phyloP scores from a whole-genome alignment of 768 basidiomycete genomes.

The Kwoniella dendrophila region DNA sequence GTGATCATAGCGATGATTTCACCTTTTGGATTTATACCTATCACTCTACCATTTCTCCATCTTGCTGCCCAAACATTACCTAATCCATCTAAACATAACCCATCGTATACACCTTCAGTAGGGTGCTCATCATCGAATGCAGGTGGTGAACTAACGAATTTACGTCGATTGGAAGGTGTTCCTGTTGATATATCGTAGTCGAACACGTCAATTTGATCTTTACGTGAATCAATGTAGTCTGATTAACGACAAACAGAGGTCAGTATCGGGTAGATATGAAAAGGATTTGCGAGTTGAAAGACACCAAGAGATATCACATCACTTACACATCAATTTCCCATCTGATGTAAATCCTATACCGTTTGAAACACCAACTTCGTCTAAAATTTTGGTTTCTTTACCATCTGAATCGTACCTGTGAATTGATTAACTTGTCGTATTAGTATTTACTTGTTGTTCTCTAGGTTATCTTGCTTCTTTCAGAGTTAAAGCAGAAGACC shows the following conservation, averaged over 20 bases:
- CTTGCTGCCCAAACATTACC: slow-evolving; percentile 52
- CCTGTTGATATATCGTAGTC: slow-evolving; percentile 43
- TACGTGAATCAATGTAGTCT: slow-evolving; percentile 54
- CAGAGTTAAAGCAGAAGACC: neutral
- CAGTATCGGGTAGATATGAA: neutral
- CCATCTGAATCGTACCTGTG: slow-evolving; percentile 49
- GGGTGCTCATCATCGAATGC: slow-evolving; percentile 16
- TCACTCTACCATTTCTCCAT: slow-evolving; percentile 45
- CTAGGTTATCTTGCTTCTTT: no score
- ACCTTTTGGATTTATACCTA: slow-evolving; percentile 45
- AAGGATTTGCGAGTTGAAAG: neutral
- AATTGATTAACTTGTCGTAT: neutral
- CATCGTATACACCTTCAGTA: slow-evolving; percentile 45
- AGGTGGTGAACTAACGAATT: slow-evolving; percentile 32
- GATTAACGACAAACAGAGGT: neutral
- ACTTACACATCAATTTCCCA: slow-evolving; percentile 50
- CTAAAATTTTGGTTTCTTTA: slow-evolving; percentile 29
- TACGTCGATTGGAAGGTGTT: slow-evolving; percentile 26
- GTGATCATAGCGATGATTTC: slow-evolving; percentile 38
- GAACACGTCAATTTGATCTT: slow-evolving; percentile 31
- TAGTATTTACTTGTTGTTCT: neutral
- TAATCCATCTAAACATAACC: slow-evolving; percentile 45
- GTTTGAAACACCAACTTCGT: slow-evolving; percentile 44
- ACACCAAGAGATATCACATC: no score
- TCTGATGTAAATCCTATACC: slow-evolving; percentile 52